Conservation (phyloP, 2,329 filamentous ascomycete genomes). For the Bisporella sp. region DNA sequence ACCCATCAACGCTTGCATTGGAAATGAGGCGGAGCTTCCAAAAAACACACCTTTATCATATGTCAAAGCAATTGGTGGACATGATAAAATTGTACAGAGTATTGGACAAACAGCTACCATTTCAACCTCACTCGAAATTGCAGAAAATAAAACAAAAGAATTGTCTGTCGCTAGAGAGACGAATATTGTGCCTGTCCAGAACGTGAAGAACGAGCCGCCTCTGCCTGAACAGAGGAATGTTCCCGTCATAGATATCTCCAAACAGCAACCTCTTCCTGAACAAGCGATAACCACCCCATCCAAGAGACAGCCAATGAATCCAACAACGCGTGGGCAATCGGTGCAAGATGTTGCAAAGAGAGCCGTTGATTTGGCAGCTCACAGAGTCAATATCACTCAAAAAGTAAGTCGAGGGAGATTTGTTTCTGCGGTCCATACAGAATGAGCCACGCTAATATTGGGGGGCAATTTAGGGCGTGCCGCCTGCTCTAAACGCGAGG, state of each 20-base stretch:
- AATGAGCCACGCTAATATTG: too few species aligned
- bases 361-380: slow-evolving; percentile 13
- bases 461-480: background rate
- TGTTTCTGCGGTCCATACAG: too few species aligned
- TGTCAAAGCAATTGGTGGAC: too few species aligned
- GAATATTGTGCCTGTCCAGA: too few species aligned
- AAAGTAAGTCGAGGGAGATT: background rate
- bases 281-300: background rate
- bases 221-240: too few species aligned
- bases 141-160: too few species aligned
- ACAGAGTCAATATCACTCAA: background rate
- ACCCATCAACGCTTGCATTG: background rate
- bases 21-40: background rate
- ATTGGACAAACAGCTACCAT: background rate
- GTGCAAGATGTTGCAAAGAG: slow-evolving; percentile 16
- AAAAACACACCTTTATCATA: too few species aligned
- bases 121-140: background rate
- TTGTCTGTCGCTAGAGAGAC: too few species aligned
- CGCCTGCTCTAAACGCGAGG: background rate
- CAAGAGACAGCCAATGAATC: slow-evolving; percentile 17
- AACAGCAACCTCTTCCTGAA: too few species aligned
- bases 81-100: background rate
- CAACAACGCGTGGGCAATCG: slow-evolving; percentile 21
- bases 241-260: too few species aligned
- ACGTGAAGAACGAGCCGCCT: too few species aligned